A percentile compares a stretch with the other conserved stretches of the same genome.
Conservation (phyloP, 331 rosid species). For the Erythrophleum ivorense region DNA sequence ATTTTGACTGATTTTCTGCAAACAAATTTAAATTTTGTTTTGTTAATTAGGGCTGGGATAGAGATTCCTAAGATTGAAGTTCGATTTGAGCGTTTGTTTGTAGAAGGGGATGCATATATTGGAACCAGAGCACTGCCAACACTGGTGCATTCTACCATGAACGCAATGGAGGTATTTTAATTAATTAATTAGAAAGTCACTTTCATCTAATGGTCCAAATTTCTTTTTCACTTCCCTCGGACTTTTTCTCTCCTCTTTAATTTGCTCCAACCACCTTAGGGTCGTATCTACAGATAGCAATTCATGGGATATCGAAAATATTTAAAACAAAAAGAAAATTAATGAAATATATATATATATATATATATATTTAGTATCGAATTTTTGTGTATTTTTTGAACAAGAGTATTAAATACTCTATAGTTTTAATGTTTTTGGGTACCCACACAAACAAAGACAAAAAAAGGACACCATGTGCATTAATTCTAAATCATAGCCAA, state of each 20-base stretch:
- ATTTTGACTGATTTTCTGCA: background rate
- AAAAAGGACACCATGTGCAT: background rate
- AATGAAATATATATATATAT: background rate
- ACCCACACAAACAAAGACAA: background rate
- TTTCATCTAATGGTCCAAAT: background rate
- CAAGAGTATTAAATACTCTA: background rate
- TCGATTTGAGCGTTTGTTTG: slow-evolving; percentile 61
- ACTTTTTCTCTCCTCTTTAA: background rate
- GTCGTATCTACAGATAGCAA: background rate
- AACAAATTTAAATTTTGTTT: background rate
- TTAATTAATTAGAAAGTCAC: background rate
- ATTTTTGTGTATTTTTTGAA: background rate
- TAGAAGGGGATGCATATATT: slow-evolving; percentile 75
- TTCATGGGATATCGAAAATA: background rate
- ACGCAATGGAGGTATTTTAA: slow-evolving; percentile 60
- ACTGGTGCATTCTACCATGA: slow-evolving; percentile 61
- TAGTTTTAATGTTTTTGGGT: background rate
- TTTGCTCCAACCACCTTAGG: background rate
- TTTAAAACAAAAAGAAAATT: background rate
- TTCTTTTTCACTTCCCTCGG: too few species aligned
- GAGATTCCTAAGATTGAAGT: slow-evolving; percentile 74
- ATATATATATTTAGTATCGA: background rate
- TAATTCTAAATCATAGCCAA: background rate
- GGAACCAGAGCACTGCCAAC: slow-evolving; percentile 82
- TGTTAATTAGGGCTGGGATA: slow-evolving; percentile 59